phyloP scores from a whole-genome alignment of 2,329 filamentous ascomycete genomes.

The Ophiostoma sp. region DNA sequence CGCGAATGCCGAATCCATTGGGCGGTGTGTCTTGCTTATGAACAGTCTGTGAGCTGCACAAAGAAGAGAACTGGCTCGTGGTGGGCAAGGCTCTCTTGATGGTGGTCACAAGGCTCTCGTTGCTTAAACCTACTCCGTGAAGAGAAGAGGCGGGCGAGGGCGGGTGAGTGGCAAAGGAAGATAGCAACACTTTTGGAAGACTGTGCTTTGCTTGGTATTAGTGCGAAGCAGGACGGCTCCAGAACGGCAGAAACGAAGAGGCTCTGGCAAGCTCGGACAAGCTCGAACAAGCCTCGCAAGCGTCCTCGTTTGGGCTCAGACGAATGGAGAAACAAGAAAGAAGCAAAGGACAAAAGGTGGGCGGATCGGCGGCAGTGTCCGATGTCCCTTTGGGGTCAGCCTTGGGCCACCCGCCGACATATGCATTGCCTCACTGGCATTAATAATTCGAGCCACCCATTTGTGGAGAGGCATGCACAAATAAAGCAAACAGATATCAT shows the following conservation, averaged over 20 bases:
- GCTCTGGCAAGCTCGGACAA: not conserved
- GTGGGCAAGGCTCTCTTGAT: conserved; percentile 3
- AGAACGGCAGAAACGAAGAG: not conserved
- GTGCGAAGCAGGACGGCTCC: not conserved
- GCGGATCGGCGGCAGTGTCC: not conserved
- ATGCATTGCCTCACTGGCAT: not conserved
- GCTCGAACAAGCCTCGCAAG: not conserved
- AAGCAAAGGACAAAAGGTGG: not conserved
- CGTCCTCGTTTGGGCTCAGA: not conserved
- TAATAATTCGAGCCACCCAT: not conserved
- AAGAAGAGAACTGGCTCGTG: not conserved
- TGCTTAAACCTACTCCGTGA: not conserved
- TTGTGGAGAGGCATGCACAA: not conserved
- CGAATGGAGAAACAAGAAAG: not conserved
- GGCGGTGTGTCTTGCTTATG: not conserved
- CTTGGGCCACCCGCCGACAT: not conserved
- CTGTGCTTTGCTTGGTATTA: not conserved
- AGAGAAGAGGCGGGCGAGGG: not conserved
- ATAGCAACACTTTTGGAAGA: not conserved
- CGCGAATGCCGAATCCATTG: not conserved
- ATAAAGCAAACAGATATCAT: not conserved
- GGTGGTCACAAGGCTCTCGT: conserved; percentile 2
- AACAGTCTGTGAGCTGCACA: not conserved
- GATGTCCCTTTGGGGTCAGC: conserved; percentile 4
- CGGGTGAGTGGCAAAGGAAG: conserved; percentile 5